A percentile compares a stretch with the other conserved stretches of the same genome.
These are phyloP conservation scores for Prunella vulgaris DNA, from an alignment of 257 asterid genomes.

Conservation along the genomic window DNA sequence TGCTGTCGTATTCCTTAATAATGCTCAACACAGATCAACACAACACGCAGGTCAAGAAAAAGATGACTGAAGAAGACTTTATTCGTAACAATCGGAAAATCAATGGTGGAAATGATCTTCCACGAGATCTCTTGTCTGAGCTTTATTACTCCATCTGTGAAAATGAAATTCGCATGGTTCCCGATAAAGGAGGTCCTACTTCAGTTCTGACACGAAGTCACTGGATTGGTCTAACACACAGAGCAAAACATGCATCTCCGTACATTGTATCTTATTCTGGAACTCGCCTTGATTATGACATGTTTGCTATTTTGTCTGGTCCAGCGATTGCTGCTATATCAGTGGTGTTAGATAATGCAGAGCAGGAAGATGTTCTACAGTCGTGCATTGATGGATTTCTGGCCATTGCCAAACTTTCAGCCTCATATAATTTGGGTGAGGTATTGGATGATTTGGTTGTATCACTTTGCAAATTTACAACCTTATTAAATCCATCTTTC, in stretches of 20 bases:
- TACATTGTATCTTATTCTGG: constrained; percentile 55
- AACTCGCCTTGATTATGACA: constrained; percentile 67
- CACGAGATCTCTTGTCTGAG: constrained; percentile 76
- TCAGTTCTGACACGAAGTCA: constrained; percentile 58
- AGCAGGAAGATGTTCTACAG: constrained; percentile 58
- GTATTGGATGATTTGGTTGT: constrained; percentile 82
- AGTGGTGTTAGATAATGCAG: constrained; percentile 82
- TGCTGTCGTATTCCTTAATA: constrained; percentile 81
- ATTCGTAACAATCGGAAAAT: constrained; percentile 82
- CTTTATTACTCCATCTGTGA: constrained; percentile 78
- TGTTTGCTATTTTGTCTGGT: constrained; percentile 79
- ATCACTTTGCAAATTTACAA: constrained; percentile 82
- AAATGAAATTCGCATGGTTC: constrained; percentile 82
- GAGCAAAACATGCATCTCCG: constrained; percentile 60
- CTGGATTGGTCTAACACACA: constrained; percentile 86
- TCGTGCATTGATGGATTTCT: constrained; percentile 77
- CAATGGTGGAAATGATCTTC: constrained; percentile 90
- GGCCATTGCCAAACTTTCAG: constrained; percentile 79
- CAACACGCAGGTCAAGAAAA: constrained; percentile 88
- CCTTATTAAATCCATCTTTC: constrained; percentile 57
- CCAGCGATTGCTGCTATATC: constrained; percentile 88
- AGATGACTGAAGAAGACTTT: constrained; percentile 95
- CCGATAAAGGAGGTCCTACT: constrained; percentile 57
- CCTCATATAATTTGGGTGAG: constrained; percentile 53
- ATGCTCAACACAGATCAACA: constrained; percentile 95